phyloP scores from a whole-genome alignment of 192 early-diverging fungal genomes.

The Coemansia sp. region DNA sequence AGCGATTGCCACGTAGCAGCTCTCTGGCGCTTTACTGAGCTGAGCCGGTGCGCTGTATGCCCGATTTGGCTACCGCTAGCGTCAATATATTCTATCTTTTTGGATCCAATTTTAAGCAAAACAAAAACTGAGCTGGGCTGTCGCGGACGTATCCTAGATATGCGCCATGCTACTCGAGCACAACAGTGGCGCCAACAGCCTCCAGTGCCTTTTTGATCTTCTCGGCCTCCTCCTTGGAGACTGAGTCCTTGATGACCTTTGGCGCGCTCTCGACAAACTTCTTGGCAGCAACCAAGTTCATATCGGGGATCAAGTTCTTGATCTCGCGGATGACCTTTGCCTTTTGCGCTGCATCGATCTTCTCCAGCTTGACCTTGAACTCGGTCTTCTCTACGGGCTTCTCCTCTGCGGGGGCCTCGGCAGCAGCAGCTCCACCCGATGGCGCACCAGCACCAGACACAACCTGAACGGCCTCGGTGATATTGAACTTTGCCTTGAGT shows the following conservation, averaged over 20 bases:
- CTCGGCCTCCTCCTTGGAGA: constrained; percentile 93
- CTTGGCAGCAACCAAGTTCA: constrained; percentile 97
- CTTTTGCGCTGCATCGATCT: constrained; percentile 90
- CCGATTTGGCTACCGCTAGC: neutral
- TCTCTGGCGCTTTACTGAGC: neutral
- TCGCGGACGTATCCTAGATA: neutral
- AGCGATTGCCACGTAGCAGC: neutral
- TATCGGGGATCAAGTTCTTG: constrained; percentile 87
- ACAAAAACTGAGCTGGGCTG: neutral
- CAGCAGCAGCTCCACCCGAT: constrained; percentile 62
- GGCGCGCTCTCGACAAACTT: constrained; percentile 98
- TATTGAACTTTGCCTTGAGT: constrained; percentile 86
- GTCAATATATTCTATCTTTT: neutral
- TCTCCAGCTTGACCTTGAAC: constrained; percentile 94
- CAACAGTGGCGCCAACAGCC: constrained; percentile 86
- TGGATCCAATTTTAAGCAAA: neutral
- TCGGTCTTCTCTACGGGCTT: constrained; percentile 90
- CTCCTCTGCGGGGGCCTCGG: constrained; percentile 63
- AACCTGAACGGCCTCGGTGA: constrained; percentile 87
- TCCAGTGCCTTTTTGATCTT: constrained; percentile 96
- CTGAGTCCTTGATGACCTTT: constrained; percentile 90
- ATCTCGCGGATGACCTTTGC: constrained; percentile 99
- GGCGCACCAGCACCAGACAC: constrained; percentile 64
- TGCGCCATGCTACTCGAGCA: constrained; percentile 69
- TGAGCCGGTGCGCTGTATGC: neutral